These are phyloP conservation scores for Coffea canephora DNA, from an alignment of 257 asterid genomes.

Conservation along the genomic window DNA sequence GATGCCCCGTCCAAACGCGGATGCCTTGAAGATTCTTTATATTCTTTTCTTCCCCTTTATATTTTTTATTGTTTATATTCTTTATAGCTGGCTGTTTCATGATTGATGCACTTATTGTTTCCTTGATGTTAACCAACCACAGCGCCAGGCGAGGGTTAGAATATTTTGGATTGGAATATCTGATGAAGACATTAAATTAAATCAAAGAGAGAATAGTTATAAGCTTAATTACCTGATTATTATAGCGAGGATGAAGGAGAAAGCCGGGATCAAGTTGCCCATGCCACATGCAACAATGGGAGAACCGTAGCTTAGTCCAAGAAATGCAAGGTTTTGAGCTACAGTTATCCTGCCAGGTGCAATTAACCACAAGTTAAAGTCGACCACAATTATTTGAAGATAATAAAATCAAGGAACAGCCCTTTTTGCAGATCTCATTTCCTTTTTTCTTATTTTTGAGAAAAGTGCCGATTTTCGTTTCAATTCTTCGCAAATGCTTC, in stretches of 20 bases:
- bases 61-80: too few species aligned
- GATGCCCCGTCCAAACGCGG: background rate
- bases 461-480: background rate
- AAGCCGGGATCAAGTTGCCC: conserved; percentile 67
- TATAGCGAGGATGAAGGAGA: conserved; percentile 57
- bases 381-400: too few species aligned
- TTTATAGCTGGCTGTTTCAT: background rate
- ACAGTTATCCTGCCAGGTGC: conserved; percentile 53
- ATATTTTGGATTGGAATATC: background rate
- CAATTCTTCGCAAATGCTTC: too few species aligned
- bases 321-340: conserved; percentile 70
- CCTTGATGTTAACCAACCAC: background rate
- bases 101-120: background rate
- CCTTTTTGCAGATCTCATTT: background rate
- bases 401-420: background rate
- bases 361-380: background rate
- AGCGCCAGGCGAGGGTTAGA: background rate
- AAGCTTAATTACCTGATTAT: conserved; percentile 44
- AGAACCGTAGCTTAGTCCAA: conserved; percentile 74
- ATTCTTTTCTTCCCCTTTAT: too few species aligned
- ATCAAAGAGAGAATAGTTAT: background rate
- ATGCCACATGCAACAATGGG: conserved; percentile 78
- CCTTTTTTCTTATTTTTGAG: too few species aligned
- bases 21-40: background rate
- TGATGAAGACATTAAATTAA: background rate